These are phyloP conservation scores for Hyaloscypha finlandica DNA, from an alignment of 495 filamentous ascomycete species.

Conservation along the genomic window DNA sequence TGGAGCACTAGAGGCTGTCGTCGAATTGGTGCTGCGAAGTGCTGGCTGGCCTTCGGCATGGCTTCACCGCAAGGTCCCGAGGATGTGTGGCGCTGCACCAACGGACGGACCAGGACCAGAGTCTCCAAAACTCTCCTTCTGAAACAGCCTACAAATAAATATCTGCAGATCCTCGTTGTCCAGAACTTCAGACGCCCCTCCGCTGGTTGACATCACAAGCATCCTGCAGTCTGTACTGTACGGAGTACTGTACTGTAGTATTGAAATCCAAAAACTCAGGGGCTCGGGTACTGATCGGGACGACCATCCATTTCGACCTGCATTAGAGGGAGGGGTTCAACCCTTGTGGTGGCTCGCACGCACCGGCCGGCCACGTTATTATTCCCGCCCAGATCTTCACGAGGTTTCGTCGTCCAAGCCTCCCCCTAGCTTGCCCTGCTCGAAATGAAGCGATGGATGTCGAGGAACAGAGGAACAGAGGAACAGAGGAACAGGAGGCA, in stretches of 20 bases:
- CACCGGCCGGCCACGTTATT: not conserved
- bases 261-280: not conserved
- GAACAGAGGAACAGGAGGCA: not conserved
- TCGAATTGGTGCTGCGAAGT: not conserved
- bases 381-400: not conserved
- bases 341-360: not conserved
- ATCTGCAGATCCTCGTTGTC: not conserved
- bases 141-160: not conserved
- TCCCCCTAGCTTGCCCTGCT: not conserved
- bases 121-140: not conserved
- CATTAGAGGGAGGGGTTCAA: not conserved
- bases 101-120: not conserved
- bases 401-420: not conserved
- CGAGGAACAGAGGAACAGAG: not conserved
- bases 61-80: not conserved
- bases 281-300: not conserved
- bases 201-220: not conserved
- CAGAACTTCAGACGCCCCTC: not conserved
- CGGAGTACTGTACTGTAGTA: not conserved
- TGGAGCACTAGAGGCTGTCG: not conserved
- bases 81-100: not conserved
- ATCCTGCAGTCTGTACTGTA: not conserved
- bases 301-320: not conserved
- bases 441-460: not conserved
- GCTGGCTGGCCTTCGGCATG: not conserved